A percentile compares a stretch with the other conserved stretches of the same genome.
These are phyloP conservation scores for Cubamyces lactineus DNA, from an alignment of 768 basidiomycete genomes.

Conservation along the genomic window DNA sequence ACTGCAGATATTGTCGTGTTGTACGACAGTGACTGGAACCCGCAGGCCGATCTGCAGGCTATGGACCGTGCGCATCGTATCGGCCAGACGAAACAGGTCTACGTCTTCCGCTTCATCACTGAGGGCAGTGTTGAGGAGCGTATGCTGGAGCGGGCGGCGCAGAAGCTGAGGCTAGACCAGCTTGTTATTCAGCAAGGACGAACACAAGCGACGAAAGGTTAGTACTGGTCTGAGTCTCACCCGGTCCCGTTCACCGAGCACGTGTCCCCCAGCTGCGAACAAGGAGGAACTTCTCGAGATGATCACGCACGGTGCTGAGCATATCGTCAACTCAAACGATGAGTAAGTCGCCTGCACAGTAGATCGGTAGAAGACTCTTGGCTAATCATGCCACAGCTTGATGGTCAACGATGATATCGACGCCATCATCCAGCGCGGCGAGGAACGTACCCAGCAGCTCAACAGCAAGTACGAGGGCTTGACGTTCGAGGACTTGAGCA, in stretches of 20 bases:
- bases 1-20: slow-evolving; percentile 93
- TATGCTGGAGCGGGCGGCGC: slow-evolving; percentile 92
- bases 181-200: slow-evolving; percentile 97
- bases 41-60: slow-evolving; percentile 97
- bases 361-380: no score
- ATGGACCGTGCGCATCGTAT: slow-evolving; percentile 99
- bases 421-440: slow-evolving; percentile 87
- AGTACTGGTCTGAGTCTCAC: slow-evolving; percentile 21
- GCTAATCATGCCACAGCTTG: slow-evolving; percentile 45
- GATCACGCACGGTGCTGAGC: slow-evolving; percentile 97
- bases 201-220: slow-evolving; percentile 78
- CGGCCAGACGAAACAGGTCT: slow-evolving; percentile 96
- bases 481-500: slow-evolving; percentile 93
- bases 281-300: slow-evolving; percentile 98
- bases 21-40: slow-evolving; percentile 99
- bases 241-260: not conserved
- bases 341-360: slow-evolving; percentile 51
- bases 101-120: slow-evolving; percentile 96
- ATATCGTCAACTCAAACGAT: slow-evolving; percentile 84
- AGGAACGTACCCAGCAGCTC: slow-evolving; percentile 86
- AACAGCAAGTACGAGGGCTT: slow-evolving; percentile 92
- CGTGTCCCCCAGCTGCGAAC: slow-evolving; percentile 62
- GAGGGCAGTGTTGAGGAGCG: slow-evolving; percentile 96
- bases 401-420: slow-evolving; percentile 91
- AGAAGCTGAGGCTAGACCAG: slow-evolving; percentile 93